Evolutionary conservation across 2,329 filamentous ascomycete species (phyloP).

Genomic region (Trichoderma hamatum): DNA sequence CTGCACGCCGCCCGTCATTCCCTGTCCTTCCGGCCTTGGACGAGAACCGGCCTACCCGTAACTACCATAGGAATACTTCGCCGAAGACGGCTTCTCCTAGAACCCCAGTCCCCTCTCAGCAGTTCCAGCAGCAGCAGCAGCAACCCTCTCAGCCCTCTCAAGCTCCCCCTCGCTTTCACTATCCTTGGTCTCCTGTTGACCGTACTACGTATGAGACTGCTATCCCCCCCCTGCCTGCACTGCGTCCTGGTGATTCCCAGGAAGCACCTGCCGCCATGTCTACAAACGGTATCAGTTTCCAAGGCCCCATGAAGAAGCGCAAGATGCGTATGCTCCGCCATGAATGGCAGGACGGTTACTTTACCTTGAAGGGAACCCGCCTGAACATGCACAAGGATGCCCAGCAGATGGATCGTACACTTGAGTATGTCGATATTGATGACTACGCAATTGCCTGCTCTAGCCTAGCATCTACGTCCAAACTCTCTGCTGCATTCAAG

Average conservation of each 20-base stretch:
- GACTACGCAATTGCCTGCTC: slow-evolving; percentile 88
- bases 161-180: slow-evolving; percentile 57
- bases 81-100: slow-evolving; percentile 44
- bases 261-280: slow-evolving; percentile 40
- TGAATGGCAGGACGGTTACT: slow-evolving; percentile 93
- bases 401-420: slow-evolving; percentile 55
- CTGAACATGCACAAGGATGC: slow-evolving; percentile 75
- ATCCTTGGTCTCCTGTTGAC: slow-evolving; percentile 59
- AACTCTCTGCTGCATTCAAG: slow-evolving; percentile 86
- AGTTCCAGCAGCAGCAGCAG: background rate
- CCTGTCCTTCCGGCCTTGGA: slow-evolving; percentile 69
- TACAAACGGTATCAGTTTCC: slow-evolving; percentile 64
- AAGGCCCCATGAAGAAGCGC: slow-evolving; percentile 93
- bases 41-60: slow-evolving; percentile 59
- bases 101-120: slow-evolving; percentile 35
- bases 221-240: slow-evolving; percentile 42
- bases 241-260: slow-evolving; percentile 33
- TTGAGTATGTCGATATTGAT: slow-evolving; percentile 84
- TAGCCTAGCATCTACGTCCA: slow-evolving; percentile 71
- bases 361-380: slow-evolving; percentile 76
- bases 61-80: slow-evolving; percentile 38
- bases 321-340: slow-evolving; percentile 86
- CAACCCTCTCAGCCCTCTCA: slow-evolving; percentile 39
- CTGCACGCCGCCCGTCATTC: slow-evolving; percentile 67
- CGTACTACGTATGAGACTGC: slow-evolving; percentile 50